Percentiles rank a stretch among this genome's conserved stretches.
phyloP scores from a whole-genome alignment of 768 basidiomycete genomes.

The Floccularia luteovirens region DNA sequence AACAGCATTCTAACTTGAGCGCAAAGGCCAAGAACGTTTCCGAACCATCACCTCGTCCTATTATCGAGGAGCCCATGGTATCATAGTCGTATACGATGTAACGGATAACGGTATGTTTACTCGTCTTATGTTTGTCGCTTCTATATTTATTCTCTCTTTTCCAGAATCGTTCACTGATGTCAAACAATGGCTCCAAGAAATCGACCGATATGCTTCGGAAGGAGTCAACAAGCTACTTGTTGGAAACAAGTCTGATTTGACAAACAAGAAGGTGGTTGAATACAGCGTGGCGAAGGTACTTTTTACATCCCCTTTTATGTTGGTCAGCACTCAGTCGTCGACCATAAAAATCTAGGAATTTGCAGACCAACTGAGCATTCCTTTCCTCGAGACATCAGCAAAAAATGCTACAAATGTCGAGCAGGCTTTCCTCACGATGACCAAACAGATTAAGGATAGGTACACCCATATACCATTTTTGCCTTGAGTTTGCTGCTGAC shows the following conservation, averaged over 20 bases:
- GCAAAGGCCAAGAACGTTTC: slow-evolving; percentile 93
- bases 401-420: slow-evolving; percentile 99
- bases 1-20: background rate
- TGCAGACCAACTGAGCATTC: slow-evolving; percentile 87
- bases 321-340: slow-evolving; percentile 3
- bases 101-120: slow-evolving; percentile 74
- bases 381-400: slow-evolving; percentile 98
- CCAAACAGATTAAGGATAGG: slow-evolving; percentile 94
- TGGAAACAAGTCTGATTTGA: slow-evolving; percentile 98
- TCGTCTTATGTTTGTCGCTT: background rate
- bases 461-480: slow-evolving; percentile 13
- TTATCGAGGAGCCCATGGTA: slow-evolving; percentile 97
- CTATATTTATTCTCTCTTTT: slow-evolving; percentile 2
- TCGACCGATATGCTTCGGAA: slow-evolving; percentile 94
- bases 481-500: slow-evolving; percentile 2
- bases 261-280: slow-evolving; percentile 93
- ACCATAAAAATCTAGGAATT: slow-evolving; percentile 89
- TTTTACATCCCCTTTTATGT: background rate
- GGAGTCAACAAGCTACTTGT: slow-evolving; percentile 98
- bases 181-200: slow-evolving; percentile 92
- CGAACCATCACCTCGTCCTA: slow-evolving; percentile 99
- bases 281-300: slow-evolving; percentile 78
- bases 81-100: slow-evolving; percentile 98
- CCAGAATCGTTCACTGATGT: slow-evolving; percentile 91
- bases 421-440: slow-evolving; percentile 98